Base-by-base conservation (phyloP, 306 rosid genomes). In the Senna tora region DNA sequence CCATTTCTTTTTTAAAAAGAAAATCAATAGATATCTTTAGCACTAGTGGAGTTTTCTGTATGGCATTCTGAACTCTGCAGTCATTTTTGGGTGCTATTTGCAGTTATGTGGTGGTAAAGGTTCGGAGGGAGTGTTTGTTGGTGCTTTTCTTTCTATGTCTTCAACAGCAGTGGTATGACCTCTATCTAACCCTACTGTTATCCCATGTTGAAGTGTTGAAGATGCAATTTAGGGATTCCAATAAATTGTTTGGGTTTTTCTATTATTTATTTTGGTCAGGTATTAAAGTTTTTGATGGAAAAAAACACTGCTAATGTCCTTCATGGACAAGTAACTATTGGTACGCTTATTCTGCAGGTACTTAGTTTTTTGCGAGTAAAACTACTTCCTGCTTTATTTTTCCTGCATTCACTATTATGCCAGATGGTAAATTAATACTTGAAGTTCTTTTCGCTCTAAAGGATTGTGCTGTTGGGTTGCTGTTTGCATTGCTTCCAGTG, bases 401-500 rank as follows among this genome's bases (percentile, higher is more conserved):
- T 60, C 38, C 69, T 34, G 43, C 65, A 20, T 50, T 61, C 43
- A 45, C 45, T 75, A 30, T 75, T 70, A 65, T 61, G n/a, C 73
- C 19, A 3, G 30, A 52, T 67, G 34, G 72, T 56, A 9, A 52
- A 69, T 61, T 71, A 69, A 53, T 47, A 52, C 64, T 81, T 43
- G 72, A 78, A 46, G 46, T 39, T 55, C 58, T 76, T 78, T 80
- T 73, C n/a, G 38, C 51, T 77, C 33, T 67, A 56, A 85, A 95
- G 97, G 99, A 95, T 74, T 89, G 97, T 81, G 91, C 99, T 53
- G 99, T 91, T 60, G 99, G 99, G 62, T 90, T 95, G 93, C 91
- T 95, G 71, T 95, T 95, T 89, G 97, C 99, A 50, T 74, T 95
- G 85, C 99, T 95, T 84, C 99, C 99, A 5, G 87, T 95, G 79